Conservation (phyloP, 805 yeast genomes). For the Saccharomyces paradoxus region DNA sequence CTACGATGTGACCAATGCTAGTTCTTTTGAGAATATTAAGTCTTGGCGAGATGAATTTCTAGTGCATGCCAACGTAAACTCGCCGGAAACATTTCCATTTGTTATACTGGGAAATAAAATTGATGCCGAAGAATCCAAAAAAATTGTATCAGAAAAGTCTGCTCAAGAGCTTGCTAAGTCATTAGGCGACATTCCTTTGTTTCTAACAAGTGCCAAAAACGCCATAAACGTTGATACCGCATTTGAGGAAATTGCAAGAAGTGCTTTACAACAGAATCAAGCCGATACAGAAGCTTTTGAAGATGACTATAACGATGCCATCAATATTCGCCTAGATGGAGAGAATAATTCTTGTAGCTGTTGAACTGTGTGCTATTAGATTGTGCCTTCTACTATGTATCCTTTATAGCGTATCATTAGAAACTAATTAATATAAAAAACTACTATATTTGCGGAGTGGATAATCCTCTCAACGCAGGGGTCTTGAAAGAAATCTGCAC, state of each 20-base stretch:
- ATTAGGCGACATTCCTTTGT: constrained; percentile 76
- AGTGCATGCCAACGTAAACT: constrained; percentile 84
- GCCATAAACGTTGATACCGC: constrained; percentile 93
- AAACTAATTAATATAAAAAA: background rate
- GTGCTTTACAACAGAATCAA: constrained; percentile 85
- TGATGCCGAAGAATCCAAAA: constrained; percentile 85
- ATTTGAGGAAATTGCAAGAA: constrained; percentile 89
- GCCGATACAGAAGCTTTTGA: constrained; percentile 66
- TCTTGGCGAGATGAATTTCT: constrained; percentile 94
- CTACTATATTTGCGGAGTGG: background rate
- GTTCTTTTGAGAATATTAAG: constrained; percentile 80
- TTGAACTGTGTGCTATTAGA: constrained; percentile 21
- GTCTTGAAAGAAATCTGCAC: no score
- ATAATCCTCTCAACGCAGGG: background rate
- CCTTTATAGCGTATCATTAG: background rate
- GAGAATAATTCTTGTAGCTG: constrained; percentile 74
- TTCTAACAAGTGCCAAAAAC: constrained; percentile 97
- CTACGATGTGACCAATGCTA: constrained; percentile 90
- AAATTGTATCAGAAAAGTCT: constrained; percentile 53
- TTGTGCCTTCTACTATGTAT: background rate
- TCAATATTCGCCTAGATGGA: constrained; percentile 84
- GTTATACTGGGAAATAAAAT: constrained; percentile 91
- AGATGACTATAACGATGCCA: constrained; percentile 94
- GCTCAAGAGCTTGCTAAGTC: constrained; percentile 57
- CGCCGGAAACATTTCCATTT: constrained; percentile 94